These are phyloP conservation scores for Vitis rupestris DNA, from an alignment of 164 flowering plant genomes.

Conservation along the genomic window DNA sequence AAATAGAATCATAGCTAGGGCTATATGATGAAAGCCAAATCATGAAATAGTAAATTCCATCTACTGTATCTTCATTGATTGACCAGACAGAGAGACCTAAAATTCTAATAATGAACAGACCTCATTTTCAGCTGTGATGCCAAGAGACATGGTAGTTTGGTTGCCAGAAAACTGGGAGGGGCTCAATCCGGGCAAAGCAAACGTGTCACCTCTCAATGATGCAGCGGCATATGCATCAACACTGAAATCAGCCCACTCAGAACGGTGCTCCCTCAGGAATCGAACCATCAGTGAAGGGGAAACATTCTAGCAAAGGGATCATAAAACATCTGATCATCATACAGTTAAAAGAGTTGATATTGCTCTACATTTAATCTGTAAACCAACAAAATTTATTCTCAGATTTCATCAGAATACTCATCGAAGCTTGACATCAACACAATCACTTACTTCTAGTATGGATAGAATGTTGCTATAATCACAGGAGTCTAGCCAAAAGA, in stretches of 20 bases:
- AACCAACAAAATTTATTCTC: too few relatives aligned
- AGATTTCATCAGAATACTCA: too few relatives aligned
- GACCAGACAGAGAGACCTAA: too few relatives aligned
- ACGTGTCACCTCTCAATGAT: slow-evolving; percentile 64
- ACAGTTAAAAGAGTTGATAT: background rate
- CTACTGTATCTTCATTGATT: too few relatives aligned
- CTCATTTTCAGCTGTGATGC: slow-evolving; percentile 85
- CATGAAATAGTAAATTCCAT: too few relatives aligned
- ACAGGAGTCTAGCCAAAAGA: too few relatives aligned
- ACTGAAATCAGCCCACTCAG: slow-evolving; percentile 94
- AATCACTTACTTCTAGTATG: too few relatives aligned
- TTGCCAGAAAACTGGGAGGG: slow-evolving; percentile 74
- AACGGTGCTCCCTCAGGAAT: slow-evolving; percentile 88
- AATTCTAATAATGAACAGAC: slow-evolving; percentile 11
- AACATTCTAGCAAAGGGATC: slow-evolving; percentile 53
- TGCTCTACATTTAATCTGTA: too few relatives aligned
- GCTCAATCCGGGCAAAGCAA: slow-evolving; percentile 64
- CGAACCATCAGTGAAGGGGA: slow-evolving; percentile 84
- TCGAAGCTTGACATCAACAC: too few relatives aligned
- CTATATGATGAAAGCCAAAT: too few relatives aligned
- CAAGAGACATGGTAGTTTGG: slow-evolving; percentile 87
- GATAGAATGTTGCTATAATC: too few relatives aligned
- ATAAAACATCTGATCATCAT: background rate
- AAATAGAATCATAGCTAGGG: too few relatives aligned
- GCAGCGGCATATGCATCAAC: slow-evolving; percentile 88